Conservation (phyloP, 768 basidiomycete genomes). For the Mycena indigotica region DNA sequence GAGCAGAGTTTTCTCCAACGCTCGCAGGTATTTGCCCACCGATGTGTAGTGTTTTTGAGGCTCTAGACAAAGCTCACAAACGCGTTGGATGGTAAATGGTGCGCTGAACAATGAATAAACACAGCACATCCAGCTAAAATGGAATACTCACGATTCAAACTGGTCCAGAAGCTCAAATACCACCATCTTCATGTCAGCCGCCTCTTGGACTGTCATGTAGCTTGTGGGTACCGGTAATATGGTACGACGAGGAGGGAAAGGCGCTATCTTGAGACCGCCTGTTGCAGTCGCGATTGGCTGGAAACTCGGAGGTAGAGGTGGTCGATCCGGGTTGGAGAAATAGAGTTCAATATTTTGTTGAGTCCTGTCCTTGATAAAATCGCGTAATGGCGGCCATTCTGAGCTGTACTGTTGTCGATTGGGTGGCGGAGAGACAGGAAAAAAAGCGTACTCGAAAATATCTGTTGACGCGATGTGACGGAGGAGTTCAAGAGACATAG, state of each 20-base stretch:
- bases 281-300: conserved; percentile 43
- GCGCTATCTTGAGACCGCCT: conserved; percentile 71
- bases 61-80: conserved; percentile 76
- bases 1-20: conserved; percentile 77
- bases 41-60: conserved; percentile 74
- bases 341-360: conserved; percentile 55
- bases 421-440: conserved; percentile 1
- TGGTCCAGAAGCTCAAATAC: conserved; percentile 70
- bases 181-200: conserved; percentile 52
- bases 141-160: conserved; percentile 66
- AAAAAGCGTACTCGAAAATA: conserved; percentile 54
- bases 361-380: conserved; percentile 73
- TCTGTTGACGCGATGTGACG: conserved; percentile 69
- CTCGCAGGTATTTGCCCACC: conserved; percentile 86
- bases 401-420: conserved; percentile 40
- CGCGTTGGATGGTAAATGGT: conserved; percentile 88
- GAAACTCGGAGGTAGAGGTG: conserved; percentile 43
- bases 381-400: conserved; percentile 71
- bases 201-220: conserved; percentile 64
- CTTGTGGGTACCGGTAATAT: conserved; percentile 56
- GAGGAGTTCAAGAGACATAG: conserved; percentile 30
- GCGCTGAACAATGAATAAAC: conserved; percentile 40
- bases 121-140: conserved; percentile 19
- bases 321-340: conserved; percentile 38
- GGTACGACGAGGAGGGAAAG: conserved; percentile 67